Conservation (phyloP, 1,139 yeast genomes). For the Candida sanyaensis region DNA sequence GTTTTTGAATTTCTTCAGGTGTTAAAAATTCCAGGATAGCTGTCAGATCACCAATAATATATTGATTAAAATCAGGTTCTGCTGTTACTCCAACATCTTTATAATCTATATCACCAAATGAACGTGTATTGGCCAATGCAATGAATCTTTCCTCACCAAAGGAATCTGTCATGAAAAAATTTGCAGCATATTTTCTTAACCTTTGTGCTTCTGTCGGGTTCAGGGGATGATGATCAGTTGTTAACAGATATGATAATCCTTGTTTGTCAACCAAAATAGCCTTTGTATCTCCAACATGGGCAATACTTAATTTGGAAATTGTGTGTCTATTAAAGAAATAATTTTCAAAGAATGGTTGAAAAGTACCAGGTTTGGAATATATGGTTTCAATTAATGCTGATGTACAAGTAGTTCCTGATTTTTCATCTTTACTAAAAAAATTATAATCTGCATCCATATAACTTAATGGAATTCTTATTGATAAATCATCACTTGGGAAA, state of each 20-base stretch:
- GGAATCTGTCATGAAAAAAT: conserved; percentile 80
- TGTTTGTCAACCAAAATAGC: conserved; percentile 76
- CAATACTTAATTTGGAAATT: conserved; percentile 70
- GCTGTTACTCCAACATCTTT: conserved; percentile 86
- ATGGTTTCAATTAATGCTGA: conserved; percentile 67
- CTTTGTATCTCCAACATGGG: conserved; percentile 94
- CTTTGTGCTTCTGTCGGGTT: conserved; percentile 78
- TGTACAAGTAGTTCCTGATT: conserved; percentile 85
- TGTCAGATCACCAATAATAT: conserved; percentile 56
- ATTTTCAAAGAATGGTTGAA: conserved; percentile 35
- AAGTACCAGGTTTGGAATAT: conserved; percentile 32
- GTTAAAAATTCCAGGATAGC: conserved; percentile 35
- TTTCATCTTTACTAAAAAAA: conserved; percentile 31
- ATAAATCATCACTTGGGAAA: conserved; percentile 50
- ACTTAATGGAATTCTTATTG: conserved; percentile 60
- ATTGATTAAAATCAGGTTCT: conserved; percentile 84
- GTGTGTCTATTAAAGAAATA: conserved; percentile 73
- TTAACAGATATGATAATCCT: conserved; percentile 79
- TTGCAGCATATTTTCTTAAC: conserved; percentile 68
- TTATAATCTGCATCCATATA: conserved; percentile 62
- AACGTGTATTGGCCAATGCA: conserved; percentile 84
- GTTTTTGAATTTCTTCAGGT: conserved; percentile 38
- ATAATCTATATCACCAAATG: conserved; percentile 86
- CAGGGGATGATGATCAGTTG: conserved; percentile 85
- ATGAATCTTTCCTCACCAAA: conserved; percentile 91